phyloP scores from a whole-genome alignment of 768 basidiomycete species.

The Tulasnella calospora region DNA sequence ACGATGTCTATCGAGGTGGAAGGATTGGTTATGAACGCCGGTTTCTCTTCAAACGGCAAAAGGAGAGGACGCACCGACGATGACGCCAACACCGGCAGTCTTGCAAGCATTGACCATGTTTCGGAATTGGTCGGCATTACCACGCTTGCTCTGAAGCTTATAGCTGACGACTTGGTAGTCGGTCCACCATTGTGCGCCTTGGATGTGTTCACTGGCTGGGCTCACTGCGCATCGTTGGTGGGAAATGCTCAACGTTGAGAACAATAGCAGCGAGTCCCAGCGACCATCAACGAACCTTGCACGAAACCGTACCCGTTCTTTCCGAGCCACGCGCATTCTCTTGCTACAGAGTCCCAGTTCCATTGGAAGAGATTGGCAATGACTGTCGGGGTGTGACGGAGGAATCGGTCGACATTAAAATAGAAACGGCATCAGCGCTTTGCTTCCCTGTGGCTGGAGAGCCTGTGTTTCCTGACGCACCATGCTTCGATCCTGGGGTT shows the following conservation, averaged over 20 bases:
- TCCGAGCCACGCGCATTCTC: slow-evolving; percentile 28
- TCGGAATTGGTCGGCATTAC: slow-evolving; percentile 24
- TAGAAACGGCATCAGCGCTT: not conserved
- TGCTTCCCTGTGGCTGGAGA: not conserved
- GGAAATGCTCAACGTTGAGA: not conserved
- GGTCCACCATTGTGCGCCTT: slow-evolving; percentile 28
- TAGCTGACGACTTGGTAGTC: slow-evolving; percentile 29
- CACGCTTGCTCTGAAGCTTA: slow-evolving; percentile 28
- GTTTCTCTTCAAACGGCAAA: not conserved
- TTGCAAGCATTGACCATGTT: slow-evolving; percentile 28
- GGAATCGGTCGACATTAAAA: not conserved
- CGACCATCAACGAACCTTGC: slow-evolving; percentile 20
- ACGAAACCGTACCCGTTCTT: slow-evolving; percentile 29
- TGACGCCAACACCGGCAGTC: slow-evolving; percentile 26
- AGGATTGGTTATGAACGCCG: not conserved
- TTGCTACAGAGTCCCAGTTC: slow-evolving; percentile 29
- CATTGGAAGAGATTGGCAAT: slow-evolving; percentile 30
- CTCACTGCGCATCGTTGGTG: slow-evolving; percentile 19
- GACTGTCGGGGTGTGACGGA: slow-evolving; percentile 14
- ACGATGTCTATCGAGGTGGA: slow-evolving; percentile 6
- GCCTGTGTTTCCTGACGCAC: not conserved
- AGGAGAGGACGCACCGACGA: not conserved
- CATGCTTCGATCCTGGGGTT: not conserved
- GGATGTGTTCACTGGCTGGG: slow-evolving; percentile 25
- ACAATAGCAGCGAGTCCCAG: not conserved